These are phyloP conservation scores for Euryodendron excelsum DNA, from an alignment of 148 eudicot genomes.

Conservation along the genomic window DNA sequence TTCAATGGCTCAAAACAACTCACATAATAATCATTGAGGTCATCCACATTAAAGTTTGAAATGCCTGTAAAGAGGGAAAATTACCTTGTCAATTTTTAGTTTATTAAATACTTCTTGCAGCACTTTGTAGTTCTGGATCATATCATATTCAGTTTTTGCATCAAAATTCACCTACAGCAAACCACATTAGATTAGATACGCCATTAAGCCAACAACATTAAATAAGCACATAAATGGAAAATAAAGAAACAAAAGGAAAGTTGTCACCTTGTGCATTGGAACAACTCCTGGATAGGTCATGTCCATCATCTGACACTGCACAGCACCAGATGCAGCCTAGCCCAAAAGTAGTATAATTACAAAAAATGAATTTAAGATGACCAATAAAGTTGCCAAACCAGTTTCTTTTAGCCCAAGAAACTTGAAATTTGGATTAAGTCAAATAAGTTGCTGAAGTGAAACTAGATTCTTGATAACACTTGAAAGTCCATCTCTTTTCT, in stretches of 20 bases:
- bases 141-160: constrained; percentile 88
- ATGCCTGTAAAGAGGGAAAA: background rate
- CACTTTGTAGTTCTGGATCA: constrained; percentile 93
- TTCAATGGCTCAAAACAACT: background rate
- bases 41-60: background rate
- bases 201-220: background rate
- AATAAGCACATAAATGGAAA: background rate
- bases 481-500: background rate
- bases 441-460: background rate
- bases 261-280: constrained; percentile 88
- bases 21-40: background rate
- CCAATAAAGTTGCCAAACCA: constrained; percentile 1
- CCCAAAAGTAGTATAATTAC: constrained; percentile 8
- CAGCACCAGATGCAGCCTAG: constrained; percentile 95
- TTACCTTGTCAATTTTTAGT: constrained; percentile 84
- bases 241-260: constrained; percentile 4
- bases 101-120: constrained; percentile 90
- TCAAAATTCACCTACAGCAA: constrained; percentile 75
- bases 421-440: background rate
- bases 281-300: constrained; percentile 77
- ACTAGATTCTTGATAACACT: background rate
- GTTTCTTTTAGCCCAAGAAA: background rate
- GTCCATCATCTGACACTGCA: constrained; percentile 96
- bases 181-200: constrained; percentile 16
- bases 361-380: background rate